Conservation (phyloP, 352 stramenopile genomes). For the Phytophthora nicotianae region DNA sequence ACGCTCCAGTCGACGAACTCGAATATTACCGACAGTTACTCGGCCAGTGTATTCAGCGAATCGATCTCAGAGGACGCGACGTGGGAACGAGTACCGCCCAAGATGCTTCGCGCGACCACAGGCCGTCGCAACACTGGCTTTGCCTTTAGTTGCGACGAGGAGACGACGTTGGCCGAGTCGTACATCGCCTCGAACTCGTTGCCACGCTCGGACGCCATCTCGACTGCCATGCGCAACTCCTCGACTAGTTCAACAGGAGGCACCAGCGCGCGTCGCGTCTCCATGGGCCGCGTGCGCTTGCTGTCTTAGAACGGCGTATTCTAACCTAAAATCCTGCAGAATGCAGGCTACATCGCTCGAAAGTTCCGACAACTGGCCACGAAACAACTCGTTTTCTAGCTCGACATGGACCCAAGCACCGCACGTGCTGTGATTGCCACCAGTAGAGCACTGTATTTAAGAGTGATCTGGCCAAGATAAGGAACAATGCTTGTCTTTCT, state of each 20-base stretch:
- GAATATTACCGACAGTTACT: conserved; percentile 51
- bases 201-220: conserved; percentile 67
- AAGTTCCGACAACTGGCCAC: conserved; percentile 14
- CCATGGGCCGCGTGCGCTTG: conserved; percentile 37
- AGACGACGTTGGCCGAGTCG: conserved; percentile 82
- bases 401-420: background rate
- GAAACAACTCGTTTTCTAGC: conserved; percentile 27
- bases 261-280: conserved; percentile 28
- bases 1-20: conserved; percentile 19
- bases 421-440: background rate
- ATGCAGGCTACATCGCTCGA: conserved; percentile 9
- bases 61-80: conserved; percentile 49
- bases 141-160: conserved; percentile 85
- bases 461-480: conserved; percentile 19
- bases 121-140: conserved; percentile 72
- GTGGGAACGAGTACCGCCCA: conserved; percentile 49
- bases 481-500: conserved; percentile 24
- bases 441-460: conserved; percentile 35
- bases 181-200: conserved; percentile 86
- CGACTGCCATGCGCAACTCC: conserved; percentile 68
- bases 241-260: conserved; percentile 18
- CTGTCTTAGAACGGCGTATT: conserved; percentile 24
- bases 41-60: conserved; percentile 67
- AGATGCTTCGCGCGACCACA: conserved; percentile 41
- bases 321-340: conserved; percentile 3